Conservation (phyloP, 2,329 filamentous ascomycete species). For the Allantophomopsis cytisporea region DNA sequence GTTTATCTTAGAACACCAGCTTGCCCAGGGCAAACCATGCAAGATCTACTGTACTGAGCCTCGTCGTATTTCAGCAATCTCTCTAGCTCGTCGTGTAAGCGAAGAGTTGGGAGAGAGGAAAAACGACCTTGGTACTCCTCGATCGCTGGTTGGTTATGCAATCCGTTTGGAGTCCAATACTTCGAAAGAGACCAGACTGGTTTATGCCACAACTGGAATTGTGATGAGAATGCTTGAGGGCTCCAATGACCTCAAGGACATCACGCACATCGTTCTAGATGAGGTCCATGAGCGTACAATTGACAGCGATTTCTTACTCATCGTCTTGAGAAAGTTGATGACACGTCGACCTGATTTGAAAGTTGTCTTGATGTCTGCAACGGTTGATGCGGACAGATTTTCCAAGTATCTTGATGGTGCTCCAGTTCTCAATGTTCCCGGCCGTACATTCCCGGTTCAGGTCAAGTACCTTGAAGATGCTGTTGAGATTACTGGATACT, state of each 20-base stretch:
- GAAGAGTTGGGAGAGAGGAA: constrained; percentile 84
- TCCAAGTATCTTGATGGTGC: constrained; percentile 78
- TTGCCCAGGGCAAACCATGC: constrained; percentile 66
- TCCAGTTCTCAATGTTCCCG: constrained; percentile 80
- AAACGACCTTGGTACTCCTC: constrained; percentile 65
- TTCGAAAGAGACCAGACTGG: constrained; percentile 65
- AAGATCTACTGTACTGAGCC: constrained; percentile 96
- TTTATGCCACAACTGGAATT: constrained; percentile 84
- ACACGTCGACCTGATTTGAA: constrained; percentile 68
- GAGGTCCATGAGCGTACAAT: constrained; percentile 96
- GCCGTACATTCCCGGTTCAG: constrained; percentile 83
- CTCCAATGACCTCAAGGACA: constrained; percentile 71
- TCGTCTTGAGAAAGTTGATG: constrained; percentile 78
- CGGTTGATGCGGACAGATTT: constrained; percentile 84
- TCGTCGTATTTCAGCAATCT: constrained; percentile 89
- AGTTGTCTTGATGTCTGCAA: constrained; percentile 94
- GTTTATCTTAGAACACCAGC: constrained; percentile 81
- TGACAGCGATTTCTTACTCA: constrained; percentile 90
- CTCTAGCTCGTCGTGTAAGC: constrained; percentile 81
- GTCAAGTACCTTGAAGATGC: constrained; percentile 87
- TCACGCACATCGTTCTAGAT: constrained; percentile 92
- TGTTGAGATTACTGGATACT: constrained; percentile 73
- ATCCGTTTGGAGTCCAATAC: constrained; percentile 87
- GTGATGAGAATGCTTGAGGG: constrained; percentile 97
- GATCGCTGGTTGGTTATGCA: constrained; percentile 86